Base-by-base conservation (phyloP, 2,329 filamentous ascomycete species). In the Gaeumannomyces sp. region DNA sequence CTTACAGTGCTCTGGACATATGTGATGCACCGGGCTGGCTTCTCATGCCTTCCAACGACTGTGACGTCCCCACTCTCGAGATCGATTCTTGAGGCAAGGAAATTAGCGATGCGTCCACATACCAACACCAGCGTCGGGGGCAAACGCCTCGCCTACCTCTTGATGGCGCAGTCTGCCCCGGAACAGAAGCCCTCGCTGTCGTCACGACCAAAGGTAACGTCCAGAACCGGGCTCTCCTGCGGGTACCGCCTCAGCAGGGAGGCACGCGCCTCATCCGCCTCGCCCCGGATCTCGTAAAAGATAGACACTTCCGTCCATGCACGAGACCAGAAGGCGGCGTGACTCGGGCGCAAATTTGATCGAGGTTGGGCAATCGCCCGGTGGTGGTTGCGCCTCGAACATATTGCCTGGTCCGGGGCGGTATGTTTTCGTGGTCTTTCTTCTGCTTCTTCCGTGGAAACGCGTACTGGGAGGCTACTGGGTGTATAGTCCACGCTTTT, bases 271-370 rank as follows among this genome's bases (percentile, higher is more conserved):
- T 84, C 82, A 28, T 85, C 83, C 65, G 83, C 83, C 67, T 80
- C 79, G 60, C 77, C 77, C 25, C 81, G 79, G 66, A 89, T 84
- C 73, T 96, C 91, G 81, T 98, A 98, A 63, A n/a, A 94, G 83
- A 77, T 97, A 96, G 65, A 96, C 87, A 75, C 92, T 87, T 77
- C 89, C 92, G 78, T 98, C 94, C 95, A 95, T 99, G 65, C 93
- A 97, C 14, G 93, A 90, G 71, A 94, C 93, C n/a, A 96, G 85
- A 53, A 99, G 84, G 70, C 88, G 89, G 64, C 83, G 86, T 3
- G 89, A 84, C n/a, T 83, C 80, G 50, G 92, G 91, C 69, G 93
- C 92, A 82, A 96, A 99, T 73, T 87, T 87, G 72, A 98, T 81
- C 29, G 92, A 84, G 61, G 94, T 96, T 72, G 98, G 90, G 71